phyloP scores from a whole-genome alignment of 177 flowering plant species.

The Vitis hybrid region DNA sequence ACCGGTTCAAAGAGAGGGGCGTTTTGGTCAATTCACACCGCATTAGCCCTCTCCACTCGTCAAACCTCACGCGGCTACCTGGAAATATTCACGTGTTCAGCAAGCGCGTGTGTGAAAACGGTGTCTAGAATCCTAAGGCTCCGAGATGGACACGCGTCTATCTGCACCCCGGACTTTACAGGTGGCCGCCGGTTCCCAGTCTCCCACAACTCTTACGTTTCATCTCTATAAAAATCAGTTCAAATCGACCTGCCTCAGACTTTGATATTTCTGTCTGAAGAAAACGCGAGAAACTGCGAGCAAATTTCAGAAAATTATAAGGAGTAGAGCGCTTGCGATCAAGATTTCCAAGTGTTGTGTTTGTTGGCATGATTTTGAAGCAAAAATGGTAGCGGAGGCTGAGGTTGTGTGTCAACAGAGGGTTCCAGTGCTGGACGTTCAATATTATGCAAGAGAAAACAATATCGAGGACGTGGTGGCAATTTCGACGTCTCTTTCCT shows the following conservation, averaged over 20 bases:
- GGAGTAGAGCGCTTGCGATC: not conserved
- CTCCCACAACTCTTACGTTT: not conserved
- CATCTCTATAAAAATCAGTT: not conserved
- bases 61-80: constrained; percentile 9
- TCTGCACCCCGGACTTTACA: not conserved
- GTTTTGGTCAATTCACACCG: not conserved
- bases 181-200: constrained; percentile 19
- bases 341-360: too few species aligned
- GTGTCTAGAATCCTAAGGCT: not conserved
- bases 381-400: constrained; percentile 49
- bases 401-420: constrained; percentile 37
- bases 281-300: not conserved
- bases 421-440: constrained; percentile 35
- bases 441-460: constrained; percentile 11
- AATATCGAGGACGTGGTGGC: constrained; percentile 17
- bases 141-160: constrained; percentile 12
- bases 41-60: not conserved
- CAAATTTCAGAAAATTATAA: not conserved
- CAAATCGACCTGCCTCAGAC: not conserved
- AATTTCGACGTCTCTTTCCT: constrained; percentile 11
- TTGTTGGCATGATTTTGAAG: constrained; percentile 1
- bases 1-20: not conserved
- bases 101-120: constrained; percentile 9
- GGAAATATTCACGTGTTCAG: constrained; percentile 11
- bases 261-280: constrained; percentile 2